These are phyloP conservation scores for Puccinia polysora DNA, from an alignment of 1,284 basidiomycete species.

Conservation along the genomic window DNA sequence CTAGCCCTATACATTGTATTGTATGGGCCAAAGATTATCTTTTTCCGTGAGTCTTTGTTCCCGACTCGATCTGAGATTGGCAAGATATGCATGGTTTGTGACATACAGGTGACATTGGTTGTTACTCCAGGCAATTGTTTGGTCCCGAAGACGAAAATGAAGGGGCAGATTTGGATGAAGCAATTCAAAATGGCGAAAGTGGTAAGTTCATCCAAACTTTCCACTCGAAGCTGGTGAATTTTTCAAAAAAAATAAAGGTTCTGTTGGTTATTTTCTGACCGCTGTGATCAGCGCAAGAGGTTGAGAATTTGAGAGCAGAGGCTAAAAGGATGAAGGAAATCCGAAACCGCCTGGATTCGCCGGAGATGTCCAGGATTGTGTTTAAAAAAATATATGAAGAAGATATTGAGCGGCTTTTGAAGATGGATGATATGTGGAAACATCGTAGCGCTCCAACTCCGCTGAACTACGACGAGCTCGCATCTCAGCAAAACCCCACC, in stretches of 20 bases:
- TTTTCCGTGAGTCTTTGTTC: conserved; percentile 67
- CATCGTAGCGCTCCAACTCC: conserved; percentile 76
- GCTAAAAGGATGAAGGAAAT: conserved; percentile 79
- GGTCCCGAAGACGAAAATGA: conserved; percentile 77
- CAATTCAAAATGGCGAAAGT: conserved; percentile 81
- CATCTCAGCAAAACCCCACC: conserved; percentile 59
- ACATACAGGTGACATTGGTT: neutral
- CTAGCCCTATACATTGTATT: conserved; percentile 96
- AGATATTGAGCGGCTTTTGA: conserved; percentile 81
- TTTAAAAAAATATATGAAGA: conserved; percentile 88
- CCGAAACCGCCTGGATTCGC: conserved; percentile 57
- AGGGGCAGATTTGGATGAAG: conserved; percentile 71
- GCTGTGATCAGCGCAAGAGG: conserved; percentile 69
- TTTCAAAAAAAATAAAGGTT: neutral
- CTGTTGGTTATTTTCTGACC: neutral
- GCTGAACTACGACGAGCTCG: conserved; percentile 72
- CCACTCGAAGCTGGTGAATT: neutral
- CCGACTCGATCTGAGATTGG: neutral
- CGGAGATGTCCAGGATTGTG: conserved; percentile 64
- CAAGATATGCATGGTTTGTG: conserved; percentile 2
- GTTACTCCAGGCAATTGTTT: conserved; percentile 70
- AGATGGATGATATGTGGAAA: conserved; percentile 99
- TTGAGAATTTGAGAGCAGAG: conserved; percentile 80
- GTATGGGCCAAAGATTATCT: conserved; percentile 99
- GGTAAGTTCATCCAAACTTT: conserved; percentile 56